A percentile compares a stretch with the other conserved stretches of the same genome.
Evolutionary conservation across 2,329 filamentous ascomycete genomes (phyloP).

Genomic region (Keithomyces neogunnii): DNA sequence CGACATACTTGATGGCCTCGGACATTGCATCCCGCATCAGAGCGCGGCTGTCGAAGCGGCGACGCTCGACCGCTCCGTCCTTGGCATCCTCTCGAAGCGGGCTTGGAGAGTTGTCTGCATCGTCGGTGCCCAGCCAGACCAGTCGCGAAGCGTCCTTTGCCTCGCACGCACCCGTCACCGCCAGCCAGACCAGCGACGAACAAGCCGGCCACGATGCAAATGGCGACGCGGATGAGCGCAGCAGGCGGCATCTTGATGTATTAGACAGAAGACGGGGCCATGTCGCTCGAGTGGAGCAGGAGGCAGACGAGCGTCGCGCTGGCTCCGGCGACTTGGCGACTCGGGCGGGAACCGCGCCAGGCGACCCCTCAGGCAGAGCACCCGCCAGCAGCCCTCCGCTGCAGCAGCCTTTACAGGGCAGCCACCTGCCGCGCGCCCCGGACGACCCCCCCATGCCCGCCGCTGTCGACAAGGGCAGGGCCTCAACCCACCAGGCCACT

Average conservation of each 20-base stretch:
- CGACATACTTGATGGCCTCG: slow-evolving; percentile 26
- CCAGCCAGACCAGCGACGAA: slow-evolving; percentile 5
- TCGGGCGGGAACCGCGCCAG: too few species aligned
- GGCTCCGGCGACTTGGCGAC: neutral
- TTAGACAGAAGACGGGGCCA: neutral
- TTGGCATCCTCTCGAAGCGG: slow-evolving; percentile 23
- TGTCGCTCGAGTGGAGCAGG: neutral
- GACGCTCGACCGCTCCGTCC: slow-evolving; percentile 31
- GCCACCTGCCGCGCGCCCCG: neutral
- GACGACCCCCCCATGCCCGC: neutral
- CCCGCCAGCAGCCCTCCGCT: too few species aligned
- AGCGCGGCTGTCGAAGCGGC: slow-evolving; percentile 34
- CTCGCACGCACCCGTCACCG: neutral
- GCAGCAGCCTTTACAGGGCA: neutral
- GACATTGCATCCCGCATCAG: slow-evolving; percentile 38
- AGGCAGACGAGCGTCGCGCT: neutral
- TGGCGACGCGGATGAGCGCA: neutral
- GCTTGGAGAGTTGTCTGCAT: slow-evolving; percentile 13
- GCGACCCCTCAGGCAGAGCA: too few species aligned
- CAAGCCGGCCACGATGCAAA: neutral
- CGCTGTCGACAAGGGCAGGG: neutral
- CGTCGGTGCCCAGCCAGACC: slow-evolving; percentile 5
- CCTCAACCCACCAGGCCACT: neutral
- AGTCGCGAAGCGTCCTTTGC: slow-evolving; percentile 6
- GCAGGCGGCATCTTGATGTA: neutral